Percentiles rank a stretch among this genome's conserved stretches.
Evolutionary conservation across 2,329 filamentous ascomycete genomes (phyloP).

Genomic region (Scytalidium sp.): DNA sequence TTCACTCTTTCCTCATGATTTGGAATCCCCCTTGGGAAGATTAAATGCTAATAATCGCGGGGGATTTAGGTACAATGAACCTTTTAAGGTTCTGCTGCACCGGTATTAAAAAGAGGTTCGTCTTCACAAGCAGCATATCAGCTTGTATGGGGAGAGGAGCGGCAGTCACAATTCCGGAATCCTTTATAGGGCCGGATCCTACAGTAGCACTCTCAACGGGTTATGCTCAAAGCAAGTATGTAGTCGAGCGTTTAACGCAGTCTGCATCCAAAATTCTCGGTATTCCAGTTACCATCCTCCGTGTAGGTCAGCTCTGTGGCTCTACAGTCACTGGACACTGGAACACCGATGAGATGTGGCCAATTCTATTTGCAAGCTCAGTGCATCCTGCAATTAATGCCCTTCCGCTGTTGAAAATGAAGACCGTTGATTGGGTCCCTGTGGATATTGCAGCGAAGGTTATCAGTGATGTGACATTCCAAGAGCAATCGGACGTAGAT

Average conservation of each 20-base stretch:
- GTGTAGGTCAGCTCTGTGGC: conserved; percentile 24
- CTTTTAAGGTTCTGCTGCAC: conserved; percentile 24
- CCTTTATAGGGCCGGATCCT: conserved; percentile 16
- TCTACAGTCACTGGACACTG: conserved; percentile 19
- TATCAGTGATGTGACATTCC: conserved; percentile 13
- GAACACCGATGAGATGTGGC: conserved; percentile 24
- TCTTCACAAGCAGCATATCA: conserved; percentile 24
- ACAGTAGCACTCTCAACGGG: conserved; percentile 18
- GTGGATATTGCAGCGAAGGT: conserved; percentile 19
- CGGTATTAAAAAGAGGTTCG: conserved; percentile 18
- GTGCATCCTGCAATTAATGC: conserved; percentile 9
- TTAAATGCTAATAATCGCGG: not conserved
- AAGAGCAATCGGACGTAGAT: not conserved
- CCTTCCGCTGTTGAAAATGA: conserved; percentile 12
- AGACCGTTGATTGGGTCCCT: conserved; percentile 22
- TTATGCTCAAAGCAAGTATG: conserved; percentile 26
- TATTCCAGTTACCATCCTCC: conserved; percentile 19
- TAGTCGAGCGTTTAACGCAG: conserved; percentile 24
- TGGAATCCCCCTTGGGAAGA: not conserved
- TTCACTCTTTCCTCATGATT: not conserved
- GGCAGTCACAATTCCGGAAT: conserved; percentile 13
- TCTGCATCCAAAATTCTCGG: conserved; percentile 10
- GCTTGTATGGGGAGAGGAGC: conserved; percentile 21
- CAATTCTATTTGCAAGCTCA: conserved; percentile 15
- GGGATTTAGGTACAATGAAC: conserved; percentile 22